Base-by-base conservation (phyloP, 306 rosid species). In the Quercus parvula region DNA sequence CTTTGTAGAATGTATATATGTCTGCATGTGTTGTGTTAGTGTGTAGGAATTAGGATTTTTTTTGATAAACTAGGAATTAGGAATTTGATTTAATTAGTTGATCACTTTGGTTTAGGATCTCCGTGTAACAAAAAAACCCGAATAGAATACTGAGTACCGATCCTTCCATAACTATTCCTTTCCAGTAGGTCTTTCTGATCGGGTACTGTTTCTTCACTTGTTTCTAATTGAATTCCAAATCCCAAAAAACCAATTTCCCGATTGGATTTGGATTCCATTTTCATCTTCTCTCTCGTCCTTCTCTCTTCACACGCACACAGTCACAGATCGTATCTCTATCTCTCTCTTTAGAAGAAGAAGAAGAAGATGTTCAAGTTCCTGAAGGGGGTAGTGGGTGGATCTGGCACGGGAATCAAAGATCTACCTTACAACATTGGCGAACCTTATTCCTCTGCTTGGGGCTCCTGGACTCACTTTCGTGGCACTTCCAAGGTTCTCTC, bases 351-450 rank as follows among this genome's bases (percentile, higher is more conserved):
- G 66, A n/a, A 54, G 30, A 20, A 46, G 30, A 20, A 46, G 44
- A 24, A 63, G 78, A 72, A 64, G 71, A 81, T 91, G 99, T 88
- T 94, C 24, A 94, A 91, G 82, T 94, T 94, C 85, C 58, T 94
- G 85, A 95, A 91, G 78, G 97, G 97, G 56, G 99, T 93, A 49
- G 99, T 92, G 81, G 96, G 93, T 81, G 99, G 98, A 92, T 95
- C 99, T 73, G 97, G 98, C 49, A 70, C 89, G 4, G 98, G 97
- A 49, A 82, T 85, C 77, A 95, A 87, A 71, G 99, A 95, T 95
- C 98, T 95, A 61, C 99, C 99, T 12, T 95, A 92, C 91, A 90
- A 82, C 71, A 87, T 93, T 76, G 97, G 93, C 70, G 98, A 95
- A 22, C 92, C 99, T 44, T 93, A 91, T 68, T 84, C 96, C 35